Percentiles rank a stretch among this genome's conserved stretches.
Conservation (phyloP, 179 eudicot genomes). For the Camellia oleifera region DNA sequence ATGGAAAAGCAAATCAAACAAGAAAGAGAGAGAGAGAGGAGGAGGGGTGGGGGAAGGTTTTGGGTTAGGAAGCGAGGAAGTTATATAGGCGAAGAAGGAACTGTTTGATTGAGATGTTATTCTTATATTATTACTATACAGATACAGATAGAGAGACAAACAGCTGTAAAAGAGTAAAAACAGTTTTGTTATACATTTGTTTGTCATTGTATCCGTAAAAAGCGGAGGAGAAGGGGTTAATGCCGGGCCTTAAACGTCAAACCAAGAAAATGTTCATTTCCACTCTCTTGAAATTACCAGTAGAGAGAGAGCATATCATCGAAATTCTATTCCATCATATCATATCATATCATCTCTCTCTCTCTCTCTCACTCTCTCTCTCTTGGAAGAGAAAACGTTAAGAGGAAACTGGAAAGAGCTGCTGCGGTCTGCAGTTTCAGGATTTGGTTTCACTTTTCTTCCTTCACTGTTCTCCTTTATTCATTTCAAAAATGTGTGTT, state of each 20-base stretch:
- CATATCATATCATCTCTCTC: too few relatives aligned
- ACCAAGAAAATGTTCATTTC: slow-evolving; percentile 5
- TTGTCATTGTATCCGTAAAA: slow-evolving; percentile 9
- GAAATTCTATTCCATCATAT: background rate
- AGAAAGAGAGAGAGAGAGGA: slow-evolving; percentile 13
- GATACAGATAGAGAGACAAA: too few relatives aligned
- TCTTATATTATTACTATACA: background rate
- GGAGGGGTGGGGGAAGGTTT: slow-evolving; percentile 21
- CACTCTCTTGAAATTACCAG: slow-evolving; percentile 16
- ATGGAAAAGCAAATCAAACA: slow-evolving; percentile 8
- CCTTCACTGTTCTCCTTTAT: background rate
- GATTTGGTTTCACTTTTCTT: background rate
- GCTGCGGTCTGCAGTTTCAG: background rate
- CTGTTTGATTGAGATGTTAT: slow-evolving; percentile 32
- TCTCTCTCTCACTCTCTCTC: background rate
- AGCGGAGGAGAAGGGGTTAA: slow-evolving; percentile 20
- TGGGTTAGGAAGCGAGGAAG: slow-evolving; percentile 28
- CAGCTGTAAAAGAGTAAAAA: too few relatives aligned
- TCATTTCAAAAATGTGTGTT: too few relatives aligned
- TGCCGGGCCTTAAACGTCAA: slow-evolving; percentile 29
- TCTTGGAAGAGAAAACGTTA: background rate
- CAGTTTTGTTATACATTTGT: background rate
- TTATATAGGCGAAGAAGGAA: slow-evolving; percentile 34
- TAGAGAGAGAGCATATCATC: too few relatives aligned
- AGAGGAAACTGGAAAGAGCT: too few relatives aligned